Conservation (phyloP, 1,139 yeast species). For the Candida sp. region DNA sequence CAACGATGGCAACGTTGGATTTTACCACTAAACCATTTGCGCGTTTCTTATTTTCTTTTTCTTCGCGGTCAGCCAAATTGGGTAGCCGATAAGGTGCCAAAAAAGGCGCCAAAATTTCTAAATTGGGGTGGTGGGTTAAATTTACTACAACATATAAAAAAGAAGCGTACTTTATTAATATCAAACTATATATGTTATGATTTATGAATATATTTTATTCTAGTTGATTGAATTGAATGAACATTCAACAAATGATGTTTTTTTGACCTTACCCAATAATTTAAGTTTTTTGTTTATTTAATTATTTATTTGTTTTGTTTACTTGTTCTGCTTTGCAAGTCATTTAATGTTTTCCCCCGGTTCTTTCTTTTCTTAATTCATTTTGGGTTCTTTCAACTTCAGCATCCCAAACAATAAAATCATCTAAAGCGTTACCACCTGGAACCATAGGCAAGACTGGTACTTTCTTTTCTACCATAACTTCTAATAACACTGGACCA, state of each 20-base stretch:
- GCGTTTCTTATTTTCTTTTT: too few species aligned
- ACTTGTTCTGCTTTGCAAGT: neutral
- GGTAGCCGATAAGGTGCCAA: too few species aligned
- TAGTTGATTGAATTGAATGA: neutral
- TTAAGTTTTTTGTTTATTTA: neutral
- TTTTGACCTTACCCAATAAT: constrained; percentile 2
- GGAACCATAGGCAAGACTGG: constrained; percentile 99
- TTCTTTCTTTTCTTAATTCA: constrained; percentile 58
- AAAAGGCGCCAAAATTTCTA: too few species aligned
- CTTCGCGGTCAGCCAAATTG: too few species aligned
- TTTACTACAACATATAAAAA: too few species aligned
- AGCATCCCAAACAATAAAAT: constrained; percentile 82
- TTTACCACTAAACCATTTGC: constrained; percentile 4
- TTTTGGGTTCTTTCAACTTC: constrained; percentile 74
- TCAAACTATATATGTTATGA: neutral
- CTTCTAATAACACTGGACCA: constrained; percentile 91
- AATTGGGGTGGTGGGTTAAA: too few species aligned
- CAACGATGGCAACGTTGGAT: constrained; percentile 4
- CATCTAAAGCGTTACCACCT: constrained; percentile 91
- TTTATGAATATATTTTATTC: neutral
- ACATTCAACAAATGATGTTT: neutral
- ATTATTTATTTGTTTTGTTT: neutral
- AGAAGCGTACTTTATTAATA: too few species aligned
- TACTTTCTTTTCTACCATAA: constrained; percentile 88
- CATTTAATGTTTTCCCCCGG: constrained; percentile 48